Evolutionary conservation across 805 yeast species (phyloP).

Genomic region (Barnettozyma wickerhamii): DNA sequence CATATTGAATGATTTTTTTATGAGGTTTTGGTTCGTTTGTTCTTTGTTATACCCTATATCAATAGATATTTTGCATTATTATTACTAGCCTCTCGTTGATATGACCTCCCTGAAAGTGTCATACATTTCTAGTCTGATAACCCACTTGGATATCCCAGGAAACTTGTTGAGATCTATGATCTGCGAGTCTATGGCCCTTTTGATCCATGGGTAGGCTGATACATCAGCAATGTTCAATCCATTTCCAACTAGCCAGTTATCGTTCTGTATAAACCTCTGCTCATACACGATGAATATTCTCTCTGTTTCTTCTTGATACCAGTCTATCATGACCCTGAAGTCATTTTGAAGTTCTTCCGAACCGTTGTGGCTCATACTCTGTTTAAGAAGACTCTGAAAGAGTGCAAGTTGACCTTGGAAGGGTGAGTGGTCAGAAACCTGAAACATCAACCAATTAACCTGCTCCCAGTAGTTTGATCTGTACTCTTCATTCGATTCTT

Average conservation of each 20-base stretch:
- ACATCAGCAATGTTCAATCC: slow-evolving; percentile 9
- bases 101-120: slow-evolving; percentile 7
- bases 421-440: slow-evolving; percentile 52
- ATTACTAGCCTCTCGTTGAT: neutral
- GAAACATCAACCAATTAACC: slow-evolving; percentile 47
- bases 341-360: neutral
- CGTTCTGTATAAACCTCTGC: slow-evolving; percentile 1
- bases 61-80: neutral
- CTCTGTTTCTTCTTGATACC: slow-evolving; percentile 3
- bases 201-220: slow-evolving; percentile 7
- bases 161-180: slow-evolving; percentile 1
- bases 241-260: slow-evolving; percentile 8
- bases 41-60: neutral
- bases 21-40: neutral
- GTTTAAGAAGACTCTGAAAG: neutral
- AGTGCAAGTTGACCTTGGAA: slow-evolving; percentile 47
- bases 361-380: neutral
- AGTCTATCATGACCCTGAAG: slow-evolving; percentile 1
- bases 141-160: slow-evolving; percentile 4
- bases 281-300: slow-evolving; percentile 4
- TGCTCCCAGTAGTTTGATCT: slow-evolving; percentile 50
- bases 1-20: slow-evolving; percentile 13
- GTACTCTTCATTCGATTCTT: no score
- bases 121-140: slow-evolving; percentile 9
- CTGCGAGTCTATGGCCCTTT: neutral